These are phyloP conservation scores for Cladosporium sphaerospermum DNA, from an alignment of 2,329 filamentous ascomycete species.

Conservation along the genomic window DNA sequence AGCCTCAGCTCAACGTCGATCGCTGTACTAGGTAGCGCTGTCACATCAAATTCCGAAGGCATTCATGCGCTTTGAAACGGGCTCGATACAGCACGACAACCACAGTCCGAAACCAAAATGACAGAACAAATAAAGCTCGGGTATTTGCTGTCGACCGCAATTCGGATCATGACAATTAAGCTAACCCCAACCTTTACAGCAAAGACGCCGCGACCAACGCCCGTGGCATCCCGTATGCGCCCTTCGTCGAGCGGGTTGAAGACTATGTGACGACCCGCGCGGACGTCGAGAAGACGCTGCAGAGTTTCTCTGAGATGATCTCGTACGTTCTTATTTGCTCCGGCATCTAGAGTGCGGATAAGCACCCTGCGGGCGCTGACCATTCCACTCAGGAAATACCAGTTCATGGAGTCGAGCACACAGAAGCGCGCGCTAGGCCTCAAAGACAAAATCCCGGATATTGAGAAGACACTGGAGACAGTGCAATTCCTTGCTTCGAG, in stretches of 20 bases:
- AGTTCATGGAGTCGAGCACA: slow-evolving; percentile 97
- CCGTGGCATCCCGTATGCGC: slow-evolving; percentile 74
- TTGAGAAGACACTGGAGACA: slow-evolving; percentile 89
- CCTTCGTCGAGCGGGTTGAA: slow-evolving; percentile 82
- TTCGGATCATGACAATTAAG: slow-evolving; percentile 6
- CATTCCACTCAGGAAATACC: slow-evolving; percentile 71
- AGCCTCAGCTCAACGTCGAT: not conserved
- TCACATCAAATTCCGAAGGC: not conserved
- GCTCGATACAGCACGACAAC: not conserved
- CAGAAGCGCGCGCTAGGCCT: slow-evolving; percentile 74
- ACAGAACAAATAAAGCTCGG: slow-evolving; percentile 6
- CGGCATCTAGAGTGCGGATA: not conserved
- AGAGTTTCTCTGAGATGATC: slow-evolving; percentile 89
- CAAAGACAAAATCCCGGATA: slow-evolving; percentile 94
- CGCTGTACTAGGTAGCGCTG: not conserved
- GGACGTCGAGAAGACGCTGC: slow-evolving; percentile 73
- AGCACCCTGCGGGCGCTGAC: not conserved
- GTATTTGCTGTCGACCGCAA: not conserved
- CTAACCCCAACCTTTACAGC: slow-evolving; percentile 16
- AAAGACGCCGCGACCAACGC: slow-evolving; percentile 61
- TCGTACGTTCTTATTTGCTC: slow-evolving; percentile 49
- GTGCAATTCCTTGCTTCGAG: slow-evolving; percentile 76
- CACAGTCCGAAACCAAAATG: not conserved
- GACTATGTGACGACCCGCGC: slow-evolving; percentile 74
- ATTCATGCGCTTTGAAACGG: slow-evolving; percentile 1